Conservation (phyloP, 352 stramenopile genomes). For the Phytopythium montanum region DNA sequence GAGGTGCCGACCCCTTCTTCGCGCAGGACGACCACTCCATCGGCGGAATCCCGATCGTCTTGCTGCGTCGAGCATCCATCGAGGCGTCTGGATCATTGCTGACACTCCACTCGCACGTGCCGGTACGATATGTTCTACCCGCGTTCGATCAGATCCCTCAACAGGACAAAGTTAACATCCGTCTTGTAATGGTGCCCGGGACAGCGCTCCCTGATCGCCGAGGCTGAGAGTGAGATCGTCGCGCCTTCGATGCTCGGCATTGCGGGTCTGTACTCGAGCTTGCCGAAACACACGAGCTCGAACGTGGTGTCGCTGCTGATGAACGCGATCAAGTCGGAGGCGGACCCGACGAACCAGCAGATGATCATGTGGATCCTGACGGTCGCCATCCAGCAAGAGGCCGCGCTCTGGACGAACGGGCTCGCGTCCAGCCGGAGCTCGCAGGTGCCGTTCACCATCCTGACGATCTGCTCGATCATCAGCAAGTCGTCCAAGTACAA, state of each 20-base stretch:
- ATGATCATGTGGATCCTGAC: conserved; percentile 89
- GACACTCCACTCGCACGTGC: conserved; percentile 77
- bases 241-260: conserved; percentile 59
- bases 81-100: conserved; percentile 81
- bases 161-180: not conserved
- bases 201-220: conserved; percentile 68
- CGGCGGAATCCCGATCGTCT: conserved; percentile 67
- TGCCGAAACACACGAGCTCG: conserved; percentile 83
- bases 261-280: conserved; percentile 65
- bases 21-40: conserved; percentile 62
- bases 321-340: conserved; percentile 79
- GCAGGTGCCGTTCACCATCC: conserved; percentile 82
- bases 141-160: not conserved
- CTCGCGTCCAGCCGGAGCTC: conserved; percentile 80
- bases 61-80: conserved; percentile 69
- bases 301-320: conserved; percentile 83
- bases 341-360: conserved; percentile 83
- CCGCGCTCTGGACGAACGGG: conserved; percentile 77
- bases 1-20: conserved; percentile 43
- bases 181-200: not conserved
- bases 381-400: conserved; percentile 84
- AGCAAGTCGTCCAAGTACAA: conserved; percentile 82
- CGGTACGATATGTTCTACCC: conserved; percentile 23
- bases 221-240: conserved; percentile 72
- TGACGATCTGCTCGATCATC: conserved; percentile 81